A percentile compares a stretch with the other conserved stretches of the same genome.
phyloP scores from a whole-genome alignment of 148 eudicot species.

The Dysphania ambrosioides region DNA sequence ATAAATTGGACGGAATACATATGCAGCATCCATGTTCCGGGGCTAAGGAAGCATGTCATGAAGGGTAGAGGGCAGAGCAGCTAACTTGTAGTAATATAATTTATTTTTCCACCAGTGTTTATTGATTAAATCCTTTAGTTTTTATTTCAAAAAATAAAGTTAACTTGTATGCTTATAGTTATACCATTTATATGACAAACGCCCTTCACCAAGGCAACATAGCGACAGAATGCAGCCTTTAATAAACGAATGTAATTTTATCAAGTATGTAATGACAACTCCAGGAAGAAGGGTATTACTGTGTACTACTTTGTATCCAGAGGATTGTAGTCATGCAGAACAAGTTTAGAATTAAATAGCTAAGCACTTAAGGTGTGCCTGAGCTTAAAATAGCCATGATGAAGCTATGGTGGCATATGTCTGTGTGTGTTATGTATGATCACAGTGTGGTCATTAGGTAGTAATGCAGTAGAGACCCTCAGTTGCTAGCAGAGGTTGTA shows the following conservation, averaged over 20 bases:
- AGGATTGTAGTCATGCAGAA: neutral
- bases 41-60: conserved; percentile 90
- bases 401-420: neutral
- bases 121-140: conserved; percentile 14
- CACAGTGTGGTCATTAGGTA: neutral
- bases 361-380: neutral
- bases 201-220: conserved; percentile 5
- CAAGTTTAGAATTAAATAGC: neutral
- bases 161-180: conserved; percentile 4
- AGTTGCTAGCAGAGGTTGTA: neutral
- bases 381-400: no score
- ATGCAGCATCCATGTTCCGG: conserved; percentile 83
- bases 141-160: conserved; percentile 30
- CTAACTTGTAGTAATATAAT: conserved; percentile 20
- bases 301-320: conserved; percentile 6
- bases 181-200: conserved; percentile 1
- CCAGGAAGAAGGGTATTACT: conserved; percentile 4
- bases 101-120: conserved; percentile 12
- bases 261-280: conserved; percentile 11
- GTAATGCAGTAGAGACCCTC: no score
- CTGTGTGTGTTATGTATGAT: neutral
- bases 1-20: conserved; percentile 94
- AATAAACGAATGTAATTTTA: conserved; percentile 24
- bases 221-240: conserved; percentile 19
- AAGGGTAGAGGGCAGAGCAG: conserved; percentile 67